phyloP scores from a whole-genome alignment of 2,329 filamentous ascomycete genomes.

The Amylocarpus encephaloides region DNA sequence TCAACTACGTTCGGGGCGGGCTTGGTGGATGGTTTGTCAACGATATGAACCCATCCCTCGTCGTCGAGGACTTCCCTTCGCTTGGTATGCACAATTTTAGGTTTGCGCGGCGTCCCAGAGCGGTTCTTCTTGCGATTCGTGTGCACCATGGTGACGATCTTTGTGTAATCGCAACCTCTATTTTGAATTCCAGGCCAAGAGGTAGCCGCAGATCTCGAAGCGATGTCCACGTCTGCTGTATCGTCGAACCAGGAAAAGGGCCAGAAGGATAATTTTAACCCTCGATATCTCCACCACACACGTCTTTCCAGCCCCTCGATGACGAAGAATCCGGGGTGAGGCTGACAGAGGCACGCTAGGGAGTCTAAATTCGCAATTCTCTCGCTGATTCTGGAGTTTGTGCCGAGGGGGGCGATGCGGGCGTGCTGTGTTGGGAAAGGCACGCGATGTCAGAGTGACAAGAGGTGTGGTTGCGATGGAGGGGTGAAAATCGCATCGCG shows the following conservation, averaged over 20 bases:
- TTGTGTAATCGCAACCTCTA: too few relatives aligned
- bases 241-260: too few relatives aligned
- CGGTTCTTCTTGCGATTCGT: slow-evolving; percentile 24
- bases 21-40: slow-evolving; percentile 22
- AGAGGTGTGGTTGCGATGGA: too few relatives aligned
- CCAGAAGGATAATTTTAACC: too few relatives aligned
- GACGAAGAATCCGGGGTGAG: background rate
- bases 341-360: background rate
- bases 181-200: too few relatives aligned
- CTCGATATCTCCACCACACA: too few relatives aligned
- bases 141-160: slow-evolving; percentile 19
- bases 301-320: background rate
- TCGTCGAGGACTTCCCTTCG: slow-evolving; percentile 26
- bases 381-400: background rate
- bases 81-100: slow-evolving; percentile 24
- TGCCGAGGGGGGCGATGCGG: background rate
- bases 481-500: too few relatives aligned
- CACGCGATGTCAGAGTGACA: too few relatives aligned
- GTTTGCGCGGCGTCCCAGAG: slow-evolving; percentile 3
- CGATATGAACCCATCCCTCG: slow-evolving; percentile 32
- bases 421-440: background rate
- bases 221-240: too few relatives aligned
- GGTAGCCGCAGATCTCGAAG: too few relatives aligned
- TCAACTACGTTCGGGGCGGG: slow-evolving; percentile 6
- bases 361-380: background rate